These are phyloP conservation scores for Coemansia sp. DNA, from an alignment of 192 early-diverging fungal species.

Conservation along the genomic window DNA sequence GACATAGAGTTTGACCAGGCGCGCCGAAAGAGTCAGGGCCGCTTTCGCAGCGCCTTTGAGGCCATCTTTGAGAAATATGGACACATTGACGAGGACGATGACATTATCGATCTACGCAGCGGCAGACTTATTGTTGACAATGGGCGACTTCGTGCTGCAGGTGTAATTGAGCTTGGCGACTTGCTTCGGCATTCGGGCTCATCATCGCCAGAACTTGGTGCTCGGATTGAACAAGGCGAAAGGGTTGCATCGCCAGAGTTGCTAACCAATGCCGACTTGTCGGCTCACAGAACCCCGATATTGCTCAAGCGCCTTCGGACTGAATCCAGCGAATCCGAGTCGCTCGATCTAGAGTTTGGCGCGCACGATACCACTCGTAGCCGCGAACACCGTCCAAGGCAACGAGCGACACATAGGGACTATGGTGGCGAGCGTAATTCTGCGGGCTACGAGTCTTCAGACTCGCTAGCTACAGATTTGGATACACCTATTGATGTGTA, in stretches of 20 bases:
- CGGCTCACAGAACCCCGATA: not conserved
- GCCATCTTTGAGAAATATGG: conserved; percentile 48
- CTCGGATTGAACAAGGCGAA: not conserved
- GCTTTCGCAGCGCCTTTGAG: conserved; percentile 44
- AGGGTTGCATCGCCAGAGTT: conserved; percentile 20
- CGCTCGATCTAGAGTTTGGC: conserved; percentile 23
- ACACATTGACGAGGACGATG: conserved; percentile 43
- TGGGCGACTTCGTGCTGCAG: conserved; percentile 34
- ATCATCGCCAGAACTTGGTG: conserved; percentile 10
- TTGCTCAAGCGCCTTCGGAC: not conserved
- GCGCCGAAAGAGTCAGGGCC: conserved; percentile 36
- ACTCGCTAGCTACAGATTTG: conserved; percentile 22
- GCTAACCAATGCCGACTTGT: not conserved
- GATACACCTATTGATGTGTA: conserved; percentile 27
- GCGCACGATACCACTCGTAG: not conserved
- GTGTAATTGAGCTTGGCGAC: conserved; percentile 28
- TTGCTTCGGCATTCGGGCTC: conserved; percentile 19
- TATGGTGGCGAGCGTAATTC: not conserved
- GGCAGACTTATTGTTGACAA: conserved; percentile 41
- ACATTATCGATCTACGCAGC: conserved; percentile 37
- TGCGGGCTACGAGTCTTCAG: conserved; percentile 30
- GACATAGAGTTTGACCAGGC: conserved; percentile 46
- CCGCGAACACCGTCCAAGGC: not conserved
- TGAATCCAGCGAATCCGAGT: not conserved
- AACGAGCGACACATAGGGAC: not conserved